Base-by-base conservation (phyloP, 768 basidiomycete genomes). In the Boletus reticuloceps region DNA sequence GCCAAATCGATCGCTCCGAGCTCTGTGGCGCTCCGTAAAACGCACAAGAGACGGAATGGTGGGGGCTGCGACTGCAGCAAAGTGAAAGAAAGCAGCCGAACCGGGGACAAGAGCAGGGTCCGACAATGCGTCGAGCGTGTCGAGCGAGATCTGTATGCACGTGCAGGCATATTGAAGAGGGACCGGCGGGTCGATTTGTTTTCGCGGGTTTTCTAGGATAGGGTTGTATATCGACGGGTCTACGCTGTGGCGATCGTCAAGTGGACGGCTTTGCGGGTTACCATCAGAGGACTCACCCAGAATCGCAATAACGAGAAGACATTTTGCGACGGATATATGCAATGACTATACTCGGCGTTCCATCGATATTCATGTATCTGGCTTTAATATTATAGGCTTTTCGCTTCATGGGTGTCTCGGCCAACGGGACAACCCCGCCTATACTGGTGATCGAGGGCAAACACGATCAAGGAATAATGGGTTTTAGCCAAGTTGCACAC, bases 341-440 rank as follows among this genome's bases (percentile, higher is more conserved):
- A 22, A 88, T 79, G 68, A 82, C 77, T 39, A 89, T 80, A 8
- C 82, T 84, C 63, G 72, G 62, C 59, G 64, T 47, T 55, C 78
- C 58, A 64, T 68, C 64, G 42, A 76, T 69, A 20, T 71, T 73
- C 76, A 83, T 78, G 59, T 85, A 88, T 62, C 81, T 82, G 25
- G 84, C 87, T 58, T 81, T 77, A 4, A 89, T 57, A 47, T 79
- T 72, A 61, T 79, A 85, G 0, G 82, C 84, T 64, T 82, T 84
- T 36, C 70, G 70, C 44, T 69, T 69, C 5, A 81, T 82, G 0
- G 74, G 74, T 31, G 79, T 66, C 38, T 81, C 77, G 2, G 83
- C 82, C 58, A 87, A 58, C 2, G 79, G 62, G n/a, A 76, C 50
- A 63, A 68, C 50, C 31, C 75, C 48, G 72, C 79, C 56, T 40